Evolutionary conservation across 2,329 filamentous ascomycete genomes (phyloP).

Genomic region (Paraphaeosphaeria sporulosa): DNA sequence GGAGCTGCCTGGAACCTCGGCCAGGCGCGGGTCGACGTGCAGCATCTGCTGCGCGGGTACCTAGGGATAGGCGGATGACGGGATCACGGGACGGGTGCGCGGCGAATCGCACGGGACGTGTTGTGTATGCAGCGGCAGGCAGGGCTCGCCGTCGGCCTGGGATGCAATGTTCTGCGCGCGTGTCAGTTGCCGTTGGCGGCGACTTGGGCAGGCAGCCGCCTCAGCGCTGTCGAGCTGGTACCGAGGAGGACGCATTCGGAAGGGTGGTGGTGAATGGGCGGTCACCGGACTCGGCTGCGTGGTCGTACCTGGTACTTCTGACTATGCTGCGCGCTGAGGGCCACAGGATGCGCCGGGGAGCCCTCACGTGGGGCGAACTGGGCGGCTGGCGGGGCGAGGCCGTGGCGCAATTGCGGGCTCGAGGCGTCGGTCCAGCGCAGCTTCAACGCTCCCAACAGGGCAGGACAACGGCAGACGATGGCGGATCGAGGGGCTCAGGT

Average conservation of each 20-base stretch:
- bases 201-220: constrained; percentile 16
- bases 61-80: constrained; percentile 21
- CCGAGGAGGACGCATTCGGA: constrained; percentile 44
- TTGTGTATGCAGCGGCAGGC: constrained; percentile 13
- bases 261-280: constrained; percentile 22
- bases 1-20: constrained; percentile 43
- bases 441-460: too few relatives aligned
- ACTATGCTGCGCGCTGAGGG: neutral
- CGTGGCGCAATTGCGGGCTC: neutral
- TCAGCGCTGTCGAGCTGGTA: constrained; percentile 24
- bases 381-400: neutral
- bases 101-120: constrained; percentile 24
- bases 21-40: constrained; percentile 36
- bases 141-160: constrained; percentile 16
- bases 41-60: constrained; percentile 35
- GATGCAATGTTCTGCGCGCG: constrained; percentile 23
- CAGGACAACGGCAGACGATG: too few relatives aligned
- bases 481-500: neutral
- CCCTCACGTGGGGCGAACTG: constrained; percentile 9
- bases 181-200: constrained; percentile 22
- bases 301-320: constrained; percentile 8
- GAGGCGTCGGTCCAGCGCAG: neutral
- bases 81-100: constrained; percentile 25
- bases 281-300: constrained; percentile 22
- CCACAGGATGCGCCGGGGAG: neutral